phyloP scores from a whole-genome alignment of 768 basidiomycete species.

The Phlegmacium glaucopus region DNA sequence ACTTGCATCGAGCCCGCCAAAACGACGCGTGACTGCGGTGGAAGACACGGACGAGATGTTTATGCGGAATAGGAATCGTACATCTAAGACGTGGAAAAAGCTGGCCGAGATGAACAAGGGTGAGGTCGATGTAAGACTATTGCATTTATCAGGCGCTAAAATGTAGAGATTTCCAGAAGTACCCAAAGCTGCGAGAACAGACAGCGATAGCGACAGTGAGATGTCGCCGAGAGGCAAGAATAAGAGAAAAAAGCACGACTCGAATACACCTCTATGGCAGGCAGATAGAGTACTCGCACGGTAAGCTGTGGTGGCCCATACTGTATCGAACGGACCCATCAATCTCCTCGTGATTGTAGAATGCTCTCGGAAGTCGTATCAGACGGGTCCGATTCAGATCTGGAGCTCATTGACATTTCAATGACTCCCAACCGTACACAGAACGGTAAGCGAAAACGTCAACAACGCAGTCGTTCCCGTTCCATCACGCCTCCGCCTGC shows the following conservation, averaged over 20 bases:
- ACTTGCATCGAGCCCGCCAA: conserved; percentile 6
- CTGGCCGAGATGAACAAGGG: conserved; percentile 57
- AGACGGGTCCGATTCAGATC: conserved; percentile 46
- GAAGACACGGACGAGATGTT: conserved; percentile 69
- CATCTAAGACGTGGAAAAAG: conserved; percentile 53
- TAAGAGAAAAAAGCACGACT: conserved; percentile 34
- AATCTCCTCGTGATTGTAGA: conserved; percentile 17
- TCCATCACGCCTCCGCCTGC: conserved; percentile 79
- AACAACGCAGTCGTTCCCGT: conserved; percentile 55
- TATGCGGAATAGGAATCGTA: conserved; percentile 61
- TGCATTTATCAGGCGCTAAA: neutral
- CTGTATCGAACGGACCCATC: neutral
- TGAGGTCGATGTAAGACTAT: conserved; percentile 22
- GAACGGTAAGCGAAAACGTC: conserved; percentile 38
- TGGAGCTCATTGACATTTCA: conserved; percentile 26
- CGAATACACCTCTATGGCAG: conserved; percentile 41
- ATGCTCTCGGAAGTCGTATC: conserved; percentile 36
- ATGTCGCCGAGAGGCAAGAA: conserved; percentile 32
- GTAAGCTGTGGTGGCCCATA: conserved; percentile 25
- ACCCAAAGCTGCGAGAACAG: conserved; percentile 12
- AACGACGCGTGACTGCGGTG: conserved; percentile 22
- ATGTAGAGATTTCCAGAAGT: conserved; percentile 12
- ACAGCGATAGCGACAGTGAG: conserved; percentile 23
- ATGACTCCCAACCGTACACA: conserved; percentile 28
- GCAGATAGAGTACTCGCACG: conserved; percentile 34